Evolutionary conservation across 192 early-diverging fungal species (phyloP), one percentile per base, ranked within the genome.

Genomic region (Diversispora eburnea): DNA sequence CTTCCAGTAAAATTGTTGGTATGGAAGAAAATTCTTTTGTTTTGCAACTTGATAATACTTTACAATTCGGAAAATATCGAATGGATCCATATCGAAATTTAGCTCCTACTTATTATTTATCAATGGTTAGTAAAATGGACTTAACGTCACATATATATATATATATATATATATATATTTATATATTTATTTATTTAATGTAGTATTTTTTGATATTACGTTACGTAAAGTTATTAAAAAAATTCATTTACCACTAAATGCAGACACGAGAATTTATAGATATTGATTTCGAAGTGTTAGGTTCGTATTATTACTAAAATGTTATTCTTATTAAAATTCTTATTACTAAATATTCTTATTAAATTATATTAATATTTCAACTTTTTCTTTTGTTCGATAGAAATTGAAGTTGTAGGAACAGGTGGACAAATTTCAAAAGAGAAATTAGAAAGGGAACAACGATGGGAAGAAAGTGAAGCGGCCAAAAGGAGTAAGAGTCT

Each of bases 381-480:
- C n/a, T n/a, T 33, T 33, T 33, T 33, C 25, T 33, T 33, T 33
- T 33, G 25, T 33, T 33, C 25, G 25, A 78, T 84, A 77, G 84
- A 87, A 45, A 75, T 81, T n/a, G 84, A 87, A 42, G 86, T 84
- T 0, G 84, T 85, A 79, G 86, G 86, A 1, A 45, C 85, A 15
- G 86, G 86, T 39, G 80, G 77, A n/a, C 55, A 79, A 12, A 76
- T 70, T 39, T 80, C 81, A 17, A 77, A 77, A 52, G 75, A 73
- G 17, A 62, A 71, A 19, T 84, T 85, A 41, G 66, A 78, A 51
- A 79, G 74, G 15, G 86, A 84, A 3, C 84, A 83, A 84, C 59
- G 76, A 17, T 87, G 85, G 78, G 86, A 87, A 55, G 73, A 80
- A 46, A 61, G 77, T 3, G 84, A 85, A 41, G 84, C 82, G 15